A percentile compares a stretch with the other conserved stretches of the same genome.
phyloP scores from a whole-genome alignment of 495 filamentous ascomycete species.

The Podospora australis region DNA sequence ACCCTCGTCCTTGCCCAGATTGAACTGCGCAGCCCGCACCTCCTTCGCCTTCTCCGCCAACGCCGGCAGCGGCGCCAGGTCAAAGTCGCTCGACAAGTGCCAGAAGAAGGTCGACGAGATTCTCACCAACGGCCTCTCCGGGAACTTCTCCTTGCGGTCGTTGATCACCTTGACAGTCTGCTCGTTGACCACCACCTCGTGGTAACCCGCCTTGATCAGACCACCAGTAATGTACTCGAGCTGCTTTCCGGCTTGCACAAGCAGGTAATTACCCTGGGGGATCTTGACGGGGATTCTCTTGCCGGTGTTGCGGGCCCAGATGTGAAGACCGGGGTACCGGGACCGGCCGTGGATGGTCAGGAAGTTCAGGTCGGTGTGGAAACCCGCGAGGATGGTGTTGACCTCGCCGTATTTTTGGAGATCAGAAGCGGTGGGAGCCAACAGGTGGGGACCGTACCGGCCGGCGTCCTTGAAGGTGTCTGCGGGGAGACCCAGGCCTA shows the following conservation, averaged over 20 bases:
- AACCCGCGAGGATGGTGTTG: slow-evolving; percentile 47
- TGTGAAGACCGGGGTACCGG: slow-evolving; percentile 46
- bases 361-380: slow-evolving; percentile 51
- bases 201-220: slow-evolving; percentile 47
- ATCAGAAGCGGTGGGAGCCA: slow-evolving; percentile 46
- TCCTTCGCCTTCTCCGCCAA: slow-evolving; percentile 30
- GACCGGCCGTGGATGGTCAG: slow-evolving; percentile 50
- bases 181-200: slow-evolving; percentile 48
- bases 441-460: slow-evolving; percentile 46
- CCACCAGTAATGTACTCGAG: slow-evolving; percentile 47
- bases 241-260: slow-evolving; percentile 50
- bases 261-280: slow-evolving; percentile 40
- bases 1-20: slow-evolving; percentile 41
- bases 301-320: slow-evolving; percentile 50
- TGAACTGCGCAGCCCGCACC: slow-evolving; percentile 34
- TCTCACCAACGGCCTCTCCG: slow-evolving; percentile 38
- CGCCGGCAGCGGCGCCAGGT: slow-evolving; percentile 36
- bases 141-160: slow-evolving; percentile 24
- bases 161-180: slow-evolving; percentile 33
- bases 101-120: slow-evolving; percentile 48
- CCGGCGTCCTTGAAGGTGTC: slow-evolving; percentile 41
- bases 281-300: slow-evolving; percentile 44
- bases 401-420: slow-evolving; percentile 39
- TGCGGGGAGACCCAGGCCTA: slow-evolving; percentile 40
- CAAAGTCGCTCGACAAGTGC: slow-evolving; percentile 42